These are phyloP conservation scores for Globisporangium okanoganense DNA, from an alignment of 352 stramenopile genomes.

Conservation along the genomic window DNA sequence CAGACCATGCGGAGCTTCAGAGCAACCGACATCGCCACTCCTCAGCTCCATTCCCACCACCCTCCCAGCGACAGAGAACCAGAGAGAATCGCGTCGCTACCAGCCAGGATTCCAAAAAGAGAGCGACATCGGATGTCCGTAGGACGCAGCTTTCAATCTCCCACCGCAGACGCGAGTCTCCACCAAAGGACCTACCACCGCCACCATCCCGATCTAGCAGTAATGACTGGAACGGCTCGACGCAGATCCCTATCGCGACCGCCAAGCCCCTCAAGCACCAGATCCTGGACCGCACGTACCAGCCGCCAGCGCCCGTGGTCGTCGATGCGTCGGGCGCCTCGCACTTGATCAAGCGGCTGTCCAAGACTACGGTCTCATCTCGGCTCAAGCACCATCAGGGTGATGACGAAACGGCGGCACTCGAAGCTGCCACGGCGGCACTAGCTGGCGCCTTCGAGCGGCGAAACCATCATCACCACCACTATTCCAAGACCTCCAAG, in stretches of 20 bases:
- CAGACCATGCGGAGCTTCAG: neutral
- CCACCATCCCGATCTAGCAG: neutral
- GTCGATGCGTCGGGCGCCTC: conserved; percentile 29
- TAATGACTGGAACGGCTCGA: conserved; percentile 55
- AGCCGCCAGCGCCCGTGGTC: conserved; percentile 34
- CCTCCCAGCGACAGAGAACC: neutral
- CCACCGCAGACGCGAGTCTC: neutral
- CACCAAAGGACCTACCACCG: neutral
- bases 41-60: neutral
- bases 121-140: neutral
- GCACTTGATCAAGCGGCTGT: conserved; percentile 37
- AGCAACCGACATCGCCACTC: neutral
- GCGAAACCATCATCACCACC: neutral
- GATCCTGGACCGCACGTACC: conserved; percentile 49
- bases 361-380: conserved; percentile 58
- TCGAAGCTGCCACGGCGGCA: conserved; percentile 16
- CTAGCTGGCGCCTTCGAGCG: conserved; percentile 3
- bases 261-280: conserved; percentile 50
- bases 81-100: neutral
- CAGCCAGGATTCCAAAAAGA: neutral
- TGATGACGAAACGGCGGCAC: conserved; percentile 1
- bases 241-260: conserved; percentile 25
- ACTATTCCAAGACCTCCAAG: neutral
- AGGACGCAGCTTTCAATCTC: neutral
- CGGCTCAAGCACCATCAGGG: conserved; percentile 27